Evolutionary conservation across 2,329 filamentous ascomycete genomes (phyloP).

Genomic region (Aureobasidium sp.): DNA sequence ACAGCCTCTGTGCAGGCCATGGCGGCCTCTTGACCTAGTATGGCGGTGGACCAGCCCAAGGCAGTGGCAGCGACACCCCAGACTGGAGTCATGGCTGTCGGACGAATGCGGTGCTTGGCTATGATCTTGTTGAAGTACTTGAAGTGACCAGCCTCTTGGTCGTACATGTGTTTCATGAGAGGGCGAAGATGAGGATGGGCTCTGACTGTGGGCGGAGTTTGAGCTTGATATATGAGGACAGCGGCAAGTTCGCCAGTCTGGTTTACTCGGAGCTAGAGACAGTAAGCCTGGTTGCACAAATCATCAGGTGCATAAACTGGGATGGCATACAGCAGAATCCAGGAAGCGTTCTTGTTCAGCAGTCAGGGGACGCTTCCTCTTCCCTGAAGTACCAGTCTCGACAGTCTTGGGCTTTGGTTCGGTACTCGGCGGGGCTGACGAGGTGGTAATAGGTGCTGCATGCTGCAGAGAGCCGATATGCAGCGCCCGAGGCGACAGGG

Average conservation of each 20-base stretch:
- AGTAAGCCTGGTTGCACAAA: slow-evolving; percentile 3
- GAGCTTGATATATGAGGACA: slow-evolving; percentile 84
- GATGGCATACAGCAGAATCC: slow-evolving; percentile 56
- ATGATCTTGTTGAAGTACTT: slow-evolving; percentile 76
- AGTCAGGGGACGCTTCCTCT: slow-evolving; percentile 45
- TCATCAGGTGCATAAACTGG: neutral
- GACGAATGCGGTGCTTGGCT: slow-evolving; percentile 79
- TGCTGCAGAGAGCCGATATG: slow-evolving; percentile 1
- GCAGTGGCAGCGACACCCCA: slow-evolving; percentile 76
- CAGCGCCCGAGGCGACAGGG: slow-evolving; percentile 4
- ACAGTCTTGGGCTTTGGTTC: slow-evolving; percentile 18
- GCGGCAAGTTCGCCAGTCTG: slow-evolving; percentile 97
- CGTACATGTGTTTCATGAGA: slow-evolving; percentile 96
- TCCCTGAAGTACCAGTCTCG: neutral
- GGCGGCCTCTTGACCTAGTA: slow-evolving; percentile 84
- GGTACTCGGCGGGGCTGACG: slow-evolving; percentile 17
- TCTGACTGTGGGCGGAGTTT: slow-evolving; percentile 72
- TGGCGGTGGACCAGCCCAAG: slow-evolving; percentile 80
- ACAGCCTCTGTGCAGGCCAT: slow-evolving; percentile 99
- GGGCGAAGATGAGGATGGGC: slow-evolving; percentile 81
- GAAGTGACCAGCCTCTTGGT: slow-evolving; percentile 87
- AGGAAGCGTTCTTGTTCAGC: slow-evolving; percentile 66
- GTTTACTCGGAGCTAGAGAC: slow-evolving; percentile 72
- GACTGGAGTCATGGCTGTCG: slow-evolving; percentile 84
- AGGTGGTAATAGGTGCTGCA: slow-evolving; percentile 15